Conservation (phyloP, 768 basidiomycete genomes). For the Boletus pseudo-olivaceus region DNA sequence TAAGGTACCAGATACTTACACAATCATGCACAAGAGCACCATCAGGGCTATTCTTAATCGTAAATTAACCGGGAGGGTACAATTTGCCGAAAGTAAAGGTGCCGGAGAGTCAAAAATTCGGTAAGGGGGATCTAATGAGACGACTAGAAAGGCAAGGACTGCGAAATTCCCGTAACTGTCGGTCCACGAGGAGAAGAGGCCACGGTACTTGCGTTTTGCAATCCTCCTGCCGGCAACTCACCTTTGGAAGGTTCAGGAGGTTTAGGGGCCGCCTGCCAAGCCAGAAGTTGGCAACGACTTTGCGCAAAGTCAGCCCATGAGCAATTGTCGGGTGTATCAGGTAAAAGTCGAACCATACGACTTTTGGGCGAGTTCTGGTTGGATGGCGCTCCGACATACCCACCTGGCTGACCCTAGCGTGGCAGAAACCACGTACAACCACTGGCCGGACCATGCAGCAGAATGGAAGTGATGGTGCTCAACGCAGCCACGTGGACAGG, state of each 20-base stretch:
- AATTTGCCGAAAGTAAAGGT: neutral
- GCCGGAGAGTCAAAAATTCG: neutral
- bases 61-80: neutral
- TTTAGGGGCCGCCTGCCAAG: neutral
- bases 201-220: neutral
- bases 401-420: neutral
- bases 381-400: conserved; percentile 1
- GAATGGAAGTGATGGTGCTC: conserved; percentile 4
- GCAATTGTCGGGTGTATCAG: conserved; percentile 4
- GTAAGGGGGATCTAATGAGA: neutral
- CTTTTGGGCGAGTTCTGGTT: conserved; percentile 8
- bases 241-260: neutral
- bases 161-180: neutral
- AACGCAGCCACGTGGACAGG: neutral
- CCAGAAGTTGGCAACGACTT: neutral
- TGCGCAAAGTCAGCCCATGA: neutral
- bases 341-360: neutral
- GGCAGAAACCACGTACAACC: neutral
- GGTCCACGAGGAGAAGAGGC: neutral
- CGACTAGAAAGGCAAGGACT: neutral
- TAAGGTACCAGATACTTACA: conserved; percentile 12
- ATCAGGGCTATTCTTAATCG: neutral
- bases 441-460: neutral
- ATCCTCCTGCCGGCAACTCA: neutral
- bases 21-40: neutral